Evolutionary conservation across 805 yeast species (phyloP).

Genomic region (Suhomyces pyralidae): DNA sequence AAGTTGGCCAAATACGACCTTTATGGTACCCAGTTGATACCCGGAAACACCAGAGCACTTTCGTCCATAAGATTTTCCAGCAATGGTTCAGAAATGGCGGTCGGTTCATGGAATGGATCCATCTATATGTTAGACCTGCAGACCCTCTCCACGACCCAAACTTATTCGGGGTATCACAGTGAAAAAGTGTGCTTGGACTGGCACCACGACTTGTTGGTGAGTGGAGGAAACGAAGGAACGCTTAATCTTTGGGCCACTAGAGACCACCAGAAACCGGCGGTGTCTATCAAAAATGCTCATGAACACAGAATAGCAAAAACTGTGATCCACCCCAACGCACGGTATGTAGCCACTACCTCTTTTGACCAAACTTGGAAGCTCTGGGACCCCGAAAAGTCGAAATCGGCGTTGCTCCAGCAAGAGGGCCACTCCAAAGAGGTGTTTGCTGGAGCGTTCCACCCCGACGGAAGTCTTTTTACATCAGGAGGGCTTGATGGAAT

Average conservation of each 20-base stretch:
- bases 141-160: conserved; percentile 28
- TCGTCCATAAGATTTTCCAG: conserved; percentile 51
- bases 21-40: conserved; percentile 65
- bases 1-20: conserved; percentile 39
- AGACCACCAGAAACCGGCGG: conserved; percentile 14
- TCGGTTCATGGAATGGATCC: conserved; percentile 85
- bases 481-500: conserved; percentile 78
- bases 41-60: conserved; percentile 60
- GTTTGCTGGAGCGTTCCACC: conserved; percentile 58
- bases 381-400: conserved; percentile 63
- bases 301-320: conserved; percentile 56
- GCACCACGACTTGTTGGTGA: conserved; percentile 36
- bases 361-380: conserved; percentile 84
- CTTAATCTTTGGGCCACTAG: conserved; percentile 30
- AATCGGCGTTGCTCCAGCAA: conserved; percentile 56
- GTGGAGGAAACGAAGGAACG: conserved; percentile 41
- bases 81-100: conserved; percentile 42
- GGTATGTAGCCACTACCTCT: conserved; percentile 64
- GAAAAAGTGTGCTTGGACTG: conserved; percentile 74
- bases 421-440: conserved; percentile 86
- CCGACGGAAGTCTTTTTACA: conserved; percentile 73
- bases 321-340: conserved; percentile 63
- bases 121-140: conserved; percentile 47
- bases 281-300: conserved; percentile 27
- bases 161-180: conserved; percentile 40